Evolutionary conservation across 805 yeast genomes (phyloP), one percentile per base, ranked within the genome.

Genomic region (Cyberlindnera lachancei): DNA sequence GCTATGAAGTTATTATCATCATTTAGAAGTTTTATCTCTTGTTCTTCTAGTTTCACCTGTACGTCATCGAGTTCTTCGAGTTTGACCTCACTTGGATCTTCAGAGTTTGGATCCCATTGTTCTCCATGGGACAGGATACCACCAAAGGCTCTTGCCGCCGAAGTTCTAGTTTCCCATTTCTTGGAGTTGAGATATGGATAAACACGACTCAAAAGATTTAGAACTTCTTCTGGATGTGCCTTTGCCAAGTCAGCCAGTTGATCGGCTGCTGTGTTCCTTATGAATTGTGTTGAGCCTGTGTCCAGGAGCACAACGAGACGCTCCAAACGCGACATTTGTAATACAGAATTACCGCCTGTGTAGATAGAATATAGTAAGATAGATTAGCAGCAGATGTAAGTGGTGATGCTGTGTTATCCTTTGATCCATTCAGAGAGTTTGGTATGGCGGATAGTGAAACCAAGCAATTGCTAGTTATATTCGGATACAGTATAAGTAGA

Each of bases 251-350:
- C 97, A 5, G 95, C 85, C 44, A 92, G 66, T 59, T 92, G 99
- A 50, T 90, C 96, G 3, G 97, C 97, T 1, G 98, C 99, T 8
- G 96, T 85, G 51, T 85, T 86, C 44, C 97, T 72, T 27, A 92
- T 92, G 53, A 86, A 82, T 24, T 84, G 84, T 5, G 96, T 86
- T 10, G 96, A 85, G 9, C 98, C 98, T 2, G 96, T 85, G 59
- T 94, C 98, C 43, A 92, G 63, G 21, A 64, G 51, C 8, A 64
- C 55, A 25, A 64, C 70, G 44, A 64, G 61, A 22, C 70, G 56
- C 41, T 65, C 70, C 36, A 65, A 46, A 30, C 70, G 54, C 26
- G 69, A 64, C 45, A 61, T 57, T 7, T 24, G 26, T 13, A 15
- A n/a, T n/a, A n/a, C n/a, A n/a, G n/a, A n/a, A n/a, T n/a, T n/a